These are phyloP conservation scores for Arachis hypogaea DNA, from an alignment of 306 rosid species.

Conservation along the genomic window DNA sequence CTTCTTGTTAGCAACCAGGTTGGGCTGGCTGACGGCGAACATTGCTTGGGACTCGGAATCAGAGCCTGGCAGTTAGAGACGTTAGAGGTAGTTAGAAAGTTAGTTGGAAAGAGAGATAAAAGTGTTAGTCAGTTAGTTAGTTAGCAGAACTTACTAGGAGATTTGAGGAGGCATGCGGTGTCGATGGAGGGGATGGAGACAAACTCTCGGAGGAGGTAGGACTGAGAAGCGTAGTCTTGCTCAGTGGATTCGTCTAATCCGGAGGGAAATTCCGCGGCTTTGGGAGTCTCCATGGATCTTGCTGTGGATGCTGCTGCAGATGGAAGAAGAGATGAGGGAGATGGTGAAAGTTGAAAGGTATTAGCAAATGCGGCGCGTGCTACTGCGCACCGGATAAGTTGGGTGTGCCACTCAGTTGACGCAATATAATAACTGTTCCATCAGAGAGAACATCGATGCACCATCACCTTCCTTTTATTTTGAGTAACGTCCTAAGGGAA, in stretches of 20 bases:
- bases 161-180: constrained; percentile 78
- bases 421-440: too few relatives aligned
- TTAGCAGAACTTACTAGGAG: constrained; percentile 43
- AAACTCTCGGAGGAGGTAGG: constrained; percentile 75
- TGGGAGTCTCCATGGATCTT: constrained; percentile 62
- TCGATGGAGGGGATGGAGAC: constrained; percentile 62
- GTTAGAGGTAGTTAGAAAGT: not conserved
- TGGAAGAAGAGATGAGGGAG: not conserved
- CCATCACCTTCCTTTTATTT: too few relatives aligned
- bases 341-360: too few relatives aligned
- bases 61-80: not conserved
- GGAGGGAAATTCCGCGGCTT: constrained; percentile 49
- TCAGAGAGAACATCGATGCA: too few relatives aligned
- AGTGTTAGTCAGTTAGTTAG: not conserved
- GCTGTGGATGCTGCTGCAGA: not conserved
- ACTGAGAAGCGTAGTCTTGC: constrained; percentile 69
- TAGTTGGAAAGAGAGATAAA: not conserved
- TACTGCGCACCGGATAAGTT: too few relatives aligned
- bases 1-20: constrained; percentile 75
- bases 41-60: constrained; percentile 58
- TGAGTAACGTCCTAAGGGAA: too few relatives aligned
- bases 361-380: too few relatives aligned
- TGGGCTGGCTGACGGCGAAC: constrained; percentile 76
- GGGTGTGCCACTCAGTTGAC: too few relatives aligned
- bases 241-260: constrained; percentile 63